Evolutionary conservation across 148 eudicot genomes (phyloP), one percentile per base, ranked within the genome.

Genomic region (Hydrangea macrophylla): DNA sequence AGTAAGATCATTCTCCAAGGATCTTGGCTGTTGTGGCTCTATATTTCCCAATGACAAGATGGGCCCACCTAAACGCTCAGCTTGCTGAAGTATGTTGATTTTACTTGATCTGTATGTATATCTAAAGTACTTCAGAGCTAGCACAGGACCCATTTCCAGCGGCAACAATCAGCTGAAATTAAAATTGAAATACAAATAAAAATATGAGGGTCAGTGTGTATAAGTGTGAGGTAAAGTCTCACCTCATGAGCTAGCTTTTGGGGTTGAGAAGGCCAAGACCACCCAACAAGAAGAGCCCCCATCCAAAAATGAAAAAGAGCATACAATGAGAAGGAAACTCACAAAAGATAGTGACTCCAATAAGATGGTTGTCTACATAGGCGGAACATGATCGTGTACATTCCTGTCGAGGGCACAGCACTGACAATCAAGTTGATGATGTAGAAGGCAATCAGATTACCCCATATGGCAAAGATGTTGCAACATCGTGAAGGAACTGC

Each of bases 401-500:
- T 90, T 60, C 91, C 97, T 37, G 97, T 76, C 58, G 92, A 74
- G 27, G 99, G 99, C 50, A 94, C 54, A 26, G 90, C 71, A 73
- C 99, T 94, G 77, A 94, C 84, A 30, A 88, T 76, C 78, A 85
- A 86, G 78, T 94, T 94, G 80, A 94, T 90, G 64, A 78, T 44
- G 55, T 94, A 94, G 82, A 94, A 90, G 66, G 77, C 91, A 36
- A 82, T 65, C 60, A 94, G 78, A 74, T 94, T 94, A 7, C 99
- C 99, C 99, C 99, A 94, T 65, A 94, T 94, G 31, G 99, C 99
- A 23, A n/a, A 90, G 78, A 81, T 84, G 99, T 83, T 94, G 99
- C 74, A 90, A 68, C 55, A 94, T 59, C 36, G 99, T 94, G 81
- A 85, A 90, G 60, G 97, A 88, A 76, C 97, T 94, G 86, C 66